Conservation (phyloP, 2,329 filamentous ascomycete species). For the Rhinocladiella similis region DNA sequence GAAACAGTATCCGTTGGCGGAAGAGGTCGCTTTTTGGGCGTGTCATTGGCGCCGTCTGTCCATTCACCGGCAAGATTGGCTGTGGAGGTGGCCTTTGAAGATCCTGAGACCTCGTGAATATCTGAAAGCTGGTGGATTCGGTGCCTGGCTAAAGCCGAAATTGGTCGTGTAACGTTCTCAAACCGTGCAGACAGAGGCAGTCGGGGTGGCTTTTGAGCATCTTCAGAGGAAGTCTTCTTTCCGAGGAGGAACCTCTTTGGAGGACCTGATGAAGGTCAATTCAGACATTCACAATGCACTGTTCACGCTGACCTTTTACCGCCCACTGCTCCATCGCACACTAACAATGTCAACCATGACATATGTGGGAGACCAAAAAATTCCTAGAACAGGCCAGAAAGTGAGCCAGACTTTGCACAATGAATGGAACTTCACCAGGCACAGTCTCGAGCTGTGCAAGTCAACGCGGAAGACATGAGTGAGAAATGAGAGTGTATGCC, state of each 20-base stretch:
- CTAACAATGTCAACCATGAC: neutral
- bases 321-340: conserved; percentile 14
- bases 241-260: conserved; percentile 10
- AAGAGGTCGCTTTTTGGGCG: conserved; percentile 10
- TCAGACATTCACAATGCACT: neutral
- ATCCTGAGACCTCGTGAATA: conserved; percentile 27
- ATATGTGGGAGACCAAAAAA: conserved; percentile 5
- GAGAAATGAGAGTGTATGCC: neutral
- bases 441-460: neutral
- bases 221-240: conserved; percentile 18
- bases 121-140: conserved; percentile 26
- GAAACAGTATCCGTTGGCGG: conserved; percentile 13
- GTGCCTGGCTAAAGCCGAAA: conserved; percentile 23
- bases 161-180: conserved; percentile 20
- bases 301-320: conserved; percentile 9
- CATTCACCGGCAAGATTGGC: conserved; percentile 7
- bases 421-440: neutral
- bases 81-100: conserved; percentile 15
- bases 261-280: conserved; percentile 15
- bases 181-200: conserved; percentile 16
- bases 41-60: conserved; percentile 17
- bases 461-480: conserved; percentile 1
- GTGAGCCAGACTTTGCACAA: conserved; percentile 1
- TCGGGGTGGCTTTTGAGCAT: conserved; percentile 10
- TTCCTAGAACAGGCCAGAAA: conserved; percentile 1